A percentile compares a stretch with the other conserved stretches of the same genome.
These are phyloP conservation scores for Saprolegnia diclina DNA, from an alignment of 352 stramenopile species.

Conservation along the genomic window DNA sequence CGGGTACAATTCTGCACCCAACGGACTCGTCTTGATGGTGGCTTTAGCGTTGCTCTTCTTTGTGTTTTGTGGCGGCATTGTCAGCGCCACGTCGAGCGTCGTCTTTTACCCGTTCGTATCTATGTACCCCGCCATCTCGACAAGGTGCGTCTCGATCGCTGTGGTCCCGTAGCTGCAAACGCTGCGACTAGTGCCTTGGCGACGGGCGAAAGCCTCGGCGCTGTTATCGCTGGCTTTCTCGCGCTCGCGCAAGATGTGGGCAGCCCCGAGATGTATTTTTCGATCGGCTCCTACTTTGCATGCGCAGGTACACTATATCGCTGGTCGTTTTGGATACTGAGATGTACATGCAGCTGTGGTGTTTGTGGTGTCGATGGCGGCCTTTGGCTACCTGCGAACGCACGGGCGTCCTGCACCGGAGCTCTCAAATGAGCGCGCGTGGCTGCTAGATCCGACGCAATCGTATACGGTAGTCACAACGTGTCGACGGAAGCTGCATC, in stretches of 20 bases:
- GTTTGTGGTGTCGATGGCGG: conserved; percentile 34
- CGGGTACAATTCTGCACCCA: conserved; percentile 10
- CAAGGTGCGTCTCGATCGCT: conserved; percentile 28
- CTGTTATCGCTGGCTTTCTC: conserved; percentile 48
- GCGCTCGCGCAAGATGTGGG: conserved; percentile 53
- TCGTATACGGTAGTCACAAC: neutral
- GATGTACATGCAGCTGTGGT: conserved; percentile 34
- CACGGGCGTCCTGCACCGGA: too few species aligned
- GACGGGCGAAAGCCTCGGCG: conserved; percentile 59
- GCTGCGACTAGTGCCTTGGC: conserved; percentile 32
- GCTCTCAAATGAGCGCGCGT: neutral
- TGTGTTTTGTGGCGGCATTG: conserved; percentile 55
- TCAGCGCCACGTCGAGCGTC: conserved; percentile 67
- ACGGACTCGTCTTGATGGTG: neutral
- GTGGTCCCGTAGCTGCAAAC: too few species aligned
- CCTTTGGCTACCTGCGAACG: conserved; percentile 46
- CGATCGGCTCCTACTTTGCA: conserved; percentile 51
- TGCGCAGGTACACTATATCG: conserved; percentile 44
- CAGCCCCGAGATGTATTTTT: conserved; percentile 41
- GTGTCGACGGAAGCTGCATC: too few species aligned
- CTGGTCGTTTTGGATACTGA: conserved; percentile 23
- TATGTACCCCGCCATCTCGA: conserved; percentile 54
- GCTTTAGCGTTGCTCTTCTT: conserved; percentile 48
- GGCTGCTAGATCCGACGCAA: neutral
- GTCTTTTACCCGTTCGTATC: conserved; percentile 72